Base-by-base conservation (phyloP, 805 yeast species). In the Schwanniomyces polymorphus region DNA sequence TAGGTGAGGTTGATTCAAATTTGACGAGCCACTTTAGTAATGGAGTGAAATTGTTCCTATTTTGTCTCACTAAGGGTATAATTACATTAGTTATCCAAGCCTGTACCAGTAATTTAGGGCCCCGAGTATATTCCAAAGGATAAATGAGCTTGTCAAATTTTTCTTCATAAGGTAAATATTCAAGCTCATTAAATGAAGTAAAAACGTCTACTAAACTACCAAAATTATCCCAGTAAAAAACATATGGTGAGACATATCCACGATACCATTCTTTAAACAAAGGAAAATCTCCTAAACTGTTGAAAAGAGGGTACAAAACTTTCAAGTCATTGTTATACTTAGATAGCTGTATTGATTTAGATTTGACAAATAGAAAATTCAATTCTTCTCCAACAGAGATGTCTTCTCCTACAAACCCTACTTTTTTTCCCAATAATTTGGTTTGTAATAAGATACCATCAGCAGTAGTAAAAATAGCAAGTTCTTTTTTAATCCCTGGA, bases 1-100 rank as follows among this genome's bases (percentile, higher is more conserved):
- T n/a, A 5, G 52, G 42, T 7, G 50, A 46, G 4, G 17, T n/a
- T 10, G 35, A 17, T 6, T n/a, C 21, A 11, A 23, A 16, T 16
- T 18, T 21, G 40, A 55, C 60, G n/a, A 65, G 41, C 69, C 70
- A 67, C 4, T 45, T 29, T 9, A 52, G 46, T n/a, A 70, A 52
- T 3, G 69, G 65, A 2, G 43, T 46, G 37, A 68, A 58, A 42
- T 61, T 58, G 21, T 54, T 38, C 12, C 44, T 45, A 38, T 59
- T 40, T 45, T 57, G 63, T 1, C 28, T 47, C 6, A 61, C 48
- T 11, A 59, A 45, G 0, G 76, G 76, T 14, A 70, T 41, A 4
- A 67, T 52, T 12, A 67, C 74, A 23, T 58, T 47, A 4, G 41
- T 27, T 47, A 67, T 51, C 66, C 71, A 70, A 18, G 54, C 50